Percentiles rank a stretch among this genome's conserved stretches.
These are phyloP conservation scores for Phalaenopsis aphrodite DNA, from an alignment of 106 monocot genomes.

Conservation along the genomic window DNA sequence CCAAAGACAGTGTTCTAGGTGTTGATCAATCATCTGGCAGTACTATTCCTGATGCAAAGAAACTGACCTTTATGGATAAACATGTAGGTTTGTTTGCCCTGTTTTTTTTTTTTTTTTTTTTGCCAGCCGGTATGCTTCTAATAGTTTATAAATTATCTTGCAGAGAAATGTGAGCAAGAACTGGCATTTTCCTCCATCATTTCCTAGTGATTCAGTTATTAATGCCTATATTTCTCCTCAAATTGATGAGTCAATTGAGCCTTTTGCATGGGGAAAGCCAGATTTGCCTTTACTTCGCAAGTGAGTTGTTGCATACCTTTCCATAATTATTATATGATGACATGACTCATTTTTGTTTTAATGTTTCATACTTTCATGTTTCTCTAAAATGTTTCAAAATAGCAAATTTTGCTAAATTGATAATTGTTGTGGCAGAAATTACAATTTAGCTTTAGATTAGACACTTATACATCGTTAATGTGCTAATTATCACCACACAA, in stretches of 20 bases:
- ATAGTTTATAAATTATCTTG: constrained; percentile 4
- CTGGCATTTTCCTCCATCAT: constrained; percentile 85
- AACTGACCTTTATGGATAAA: constrained; percentile 62
- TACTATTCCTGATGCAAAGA: constrained; percentile 20
- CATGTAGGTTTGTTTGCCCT: constrained; percentile 40
- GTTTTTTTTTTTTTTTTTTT: too few species aligned
- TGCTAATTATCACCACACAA: too few species aligned
- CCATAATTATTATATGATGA: background rate
- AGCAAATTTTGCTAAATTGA: background rate
- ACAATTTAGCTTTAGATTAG: too few species aligned
- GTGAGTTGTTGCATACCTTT: constrained; percentile 30
- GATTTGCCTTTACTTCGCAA: constrained; percentile 65
- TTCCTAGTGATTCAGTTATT: constrained; percentile 72
- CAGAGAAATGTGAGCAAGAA: constrained; percentile 99
- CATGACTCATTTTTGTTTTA: background rate
- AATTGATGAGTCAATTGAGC: constrained; percentile 83
- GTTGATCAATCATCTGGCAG: constrained; percentile 20
- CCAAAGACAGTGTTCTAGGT: constrained; percentile 12
- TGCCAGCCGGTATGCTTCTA: background rate
- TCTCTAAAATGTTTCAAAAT: background rate
- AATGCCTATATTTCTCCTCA: constrained; percentile 72
- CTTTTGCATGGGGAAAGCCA: constrained; percentile 91
- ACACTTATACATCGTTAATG: too few species aligned
- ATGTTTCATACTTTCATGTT: background rate
- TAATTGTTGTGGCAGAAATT: background rate